Conservation (phyloP, 345 rosid genomes). For the Eucalyptus pauciflora region DNA sequence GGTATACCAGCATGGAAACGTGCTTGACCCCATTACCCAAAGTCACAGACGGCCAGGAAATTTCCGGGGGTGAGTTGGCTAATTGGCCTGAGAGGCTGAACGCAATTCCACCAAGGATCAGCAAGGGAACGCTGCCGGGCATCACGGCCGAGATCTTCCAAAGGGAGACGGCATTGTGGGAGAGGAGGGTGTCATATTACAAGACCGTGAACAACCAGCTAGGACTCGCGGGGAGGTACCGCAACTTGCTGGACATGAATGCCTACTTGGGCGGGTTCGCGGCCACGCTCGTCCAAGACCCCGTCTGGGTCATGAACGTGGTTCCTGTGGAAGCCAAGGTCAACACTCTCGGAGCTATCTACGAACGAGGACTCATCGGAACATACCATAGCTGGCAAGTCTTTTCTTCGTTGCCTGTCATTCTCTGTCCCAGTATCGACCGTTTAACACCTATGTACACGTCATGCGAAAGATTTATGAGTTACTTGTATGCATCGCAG, state of each 20-base stretch:
- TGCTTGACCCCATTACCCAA: slow-evolving; percentile 48
- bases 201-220: slow-evolving; percentile 40
- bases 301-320: slow-evolving; percentile 63
- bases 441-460: not conserved
- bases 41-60: slow-evolving; percentile 12
- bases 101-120: slow-evolving; percentile 52
- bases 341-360: slow-evolving; percentile 49
- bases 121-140: slow-evolving; percentile 25
- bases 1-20: slow-evolving; percentile 52
- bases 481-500: not conserved
- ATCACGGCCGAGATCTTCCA: slow-evolving; percentile 21
- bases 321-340: slow-evolving; percentile 35
- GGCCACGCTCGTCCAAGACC: slow-evolving; percentile 36
- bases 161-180: slow-evolving; percentile 28
- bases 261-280: slow-evolving; percentile 60
- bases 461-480: not conserved
- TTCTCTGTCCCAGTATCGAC: not conserved
- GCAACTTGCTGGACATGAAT: slow-evolving; percentile 62
- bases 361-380: slow-evolving; percentile 54
- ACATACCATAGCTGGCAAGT: slow-evolving; percentile 55
- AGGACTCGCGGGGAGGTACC: slow-evolving; percentile 30
- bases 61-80: slow-evolving; percentile 36
- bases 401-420: not conserved
- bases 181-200: slow-evolving; percentile 33
- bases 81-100: slow-evolving; percentile 50